Evolutionary conservation across 371 early-diverging fungal genomes (phyloP).

Genomic region (Mortierella polycephala): DNA sequence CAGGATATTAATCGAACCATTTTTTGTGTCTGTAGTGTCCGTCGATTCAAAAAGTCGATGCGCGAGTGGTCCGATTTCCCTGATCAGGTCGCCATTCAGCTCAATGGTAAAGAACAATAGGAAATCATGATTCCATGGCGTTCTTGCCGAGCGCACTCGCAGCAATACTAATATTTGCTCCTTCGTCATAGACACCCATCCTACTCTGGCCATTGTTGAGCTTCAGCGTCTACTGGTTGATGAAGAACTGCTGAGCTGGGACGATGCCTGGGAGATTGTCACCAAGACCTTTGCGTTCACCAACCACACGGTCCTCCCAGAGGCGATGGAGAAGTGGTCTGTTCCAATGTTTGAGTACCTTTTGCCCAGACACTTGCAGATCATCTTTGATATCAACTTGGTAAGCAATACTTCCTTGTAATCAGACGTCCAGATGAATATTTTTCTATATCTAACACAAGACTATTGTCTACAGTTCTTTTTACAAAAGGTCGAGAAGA

Average conservation of each 20-base stretch:
- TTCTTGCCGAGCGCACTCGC: too few species aligned
- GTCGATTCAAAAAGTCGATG: constrained; percentile 32
- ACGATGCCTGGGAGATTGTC: constrained; percentile 92
- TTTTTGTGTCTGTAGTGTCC: not conserved
- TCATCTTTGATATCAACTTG: constrained; percentile 95
- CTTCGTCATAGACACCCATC: constrained; percentile 67
- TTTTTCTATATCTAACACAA: too few species aligned
- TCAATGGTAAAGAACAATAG: constrained; percentile 65
- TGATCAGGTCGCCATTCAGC: constrained; percentile 90
- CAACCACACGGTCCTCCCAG: constrained; percentile 96
- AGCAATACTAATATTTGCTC: too few species aligned
- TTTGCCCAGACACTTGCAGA: constrained; percentile 92
- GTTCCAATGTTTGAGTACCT: constrained; percentile 89
- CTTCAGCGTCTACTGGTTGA: constrained; percentile 89
- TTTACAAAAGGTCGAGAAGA: constrained; percentile 87
- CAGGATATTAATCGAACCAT: not conserved
- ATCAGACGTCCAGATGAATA: not conserved
- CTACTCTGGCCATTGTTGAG: constrained; percentile 86
- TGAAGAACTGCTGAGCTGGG: constrained; percentile 88
- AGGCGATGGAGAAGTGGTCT: constrained; percentile 95
- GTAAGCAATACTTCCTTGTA: constrained; percentile 26
- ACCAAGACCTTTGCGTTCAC: constrained; percentile 91
- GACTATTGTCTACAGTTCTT: constrained; percentile 69
- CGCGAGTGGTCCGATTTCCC: constrained; percentile 88
- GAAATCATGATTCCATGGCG: too few species aligned